These are phyloP conservation scores for Cephalotrichum gorgonifer DNA, from an alignment of 2,329 filamentous ascomycete species.

Conservation along the genomic window DNA sequence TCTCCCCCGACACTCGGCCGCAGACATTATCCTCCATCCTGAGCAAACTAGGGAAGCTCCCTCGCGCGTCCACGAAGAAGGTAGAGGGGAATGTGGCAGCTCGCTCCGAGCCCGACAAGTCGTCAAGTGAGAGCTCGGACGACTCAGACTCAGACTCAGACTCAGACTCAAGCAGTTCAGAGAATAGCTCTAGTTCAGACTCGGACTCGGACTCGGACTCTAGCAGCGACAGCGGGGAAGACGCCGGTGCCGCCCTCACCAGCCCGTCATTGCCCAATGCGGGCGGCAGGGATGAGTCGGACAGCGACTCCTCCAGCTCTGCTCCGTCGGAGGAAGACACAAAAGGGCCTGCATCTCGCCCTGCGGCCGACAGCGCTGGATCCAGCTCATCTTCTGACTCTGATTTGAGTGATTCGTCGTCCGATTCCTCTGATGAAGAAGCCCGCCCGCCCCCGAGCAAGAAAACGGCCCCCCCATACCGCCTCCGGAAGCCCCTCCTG, in stretches of 20 bases:
- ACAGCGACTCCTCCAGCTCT: slow-evolving; percentile 9
- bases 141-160: slow-evolving; percentile 5
- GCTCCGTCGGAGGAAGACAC: slow-evolving; percentile 1
- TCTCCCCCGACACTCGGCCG: slow-evolving; percentile 1
- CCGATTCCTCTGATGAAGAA: background rate
- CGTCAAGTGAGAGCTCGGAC: background rate
- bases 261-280: background rate
- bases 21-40: background rate
- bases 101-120: background rate
- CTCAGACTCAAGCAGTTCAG: slow-evolving; percentile 20
- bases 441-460: background rate
- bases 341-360: background rate
- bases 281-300: slow-evolving; percentile 7
- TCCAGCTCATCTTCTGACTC: slow-evolving; percentile 1
- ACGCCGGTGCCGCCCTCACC: background rate
- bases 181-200: slow-evolving; percentile 21
- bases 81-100: background rate
- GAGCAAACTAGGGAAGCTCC: background rate
- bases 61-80: background rate
- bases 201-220: slow-evolving; percentile 20
- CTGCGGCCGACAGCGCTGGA: background rate
- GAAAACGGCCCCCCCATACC: background rate
- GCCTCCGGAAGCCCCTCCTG: background rate
- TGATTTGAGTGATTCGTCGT: slow-evolving; percentile 1
- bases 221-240: background rate